A percentile compares a stretch with the other conserved stretches of the same genome.
phyloP scores from a whole-genome alignment of 2,329 filamentous ascomycete species.

The Trichoderma koningii region DNA sequence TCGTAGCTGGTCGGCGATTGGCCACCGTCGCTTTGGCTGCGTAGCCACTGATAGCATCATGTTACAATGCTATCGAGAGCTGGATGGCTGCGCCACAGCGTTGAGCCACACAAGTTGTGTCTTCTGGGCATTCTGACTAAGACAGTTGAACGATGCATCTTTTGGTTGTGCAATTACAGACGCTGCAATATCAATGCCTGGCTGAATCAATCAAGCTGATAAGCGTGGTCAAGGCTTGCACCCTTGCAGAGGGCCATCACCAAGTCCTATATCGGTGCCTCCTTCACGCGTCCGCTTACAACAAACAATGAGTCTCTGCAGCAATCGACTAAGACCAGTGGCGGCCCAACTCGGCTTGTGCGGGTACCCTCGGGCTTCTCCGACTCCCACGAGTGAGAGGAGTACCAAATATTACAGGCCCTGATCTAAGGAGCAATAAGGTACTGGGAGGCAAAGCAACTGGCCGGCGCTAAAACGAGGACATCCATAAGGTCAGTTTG shows the following conservation, averaged over 20 bases:
- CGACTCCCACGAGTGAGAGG: not conserved
- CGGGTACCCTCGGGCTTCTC: not conserved
- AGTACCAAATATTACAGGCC: not conserved
- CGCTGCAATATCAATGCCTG: not conserved
- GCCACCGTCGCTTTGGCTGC: not conserved
- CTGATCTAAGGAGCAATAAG: not conserved
- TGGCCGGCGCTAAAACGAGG: not conserved
- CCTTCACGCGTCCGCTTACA: not conserved
- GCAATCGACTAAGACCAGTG: not conserved
- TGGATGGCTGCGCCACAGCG: slow-evolving; percentile 9
- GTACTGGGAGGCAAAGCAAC: not conserved
- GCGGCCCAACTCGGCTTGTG: slow-evolving; percentile 12
- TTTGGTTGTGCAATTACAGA: not conserved
- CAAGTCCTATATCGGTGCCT: slow-evolving; percentile 13
- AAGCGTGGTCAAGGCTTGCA: not conserved
- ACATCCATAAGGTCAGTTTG: not conserved
- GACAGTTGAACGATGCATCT: not conserved
- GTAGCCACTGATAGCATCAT: slow-evolving; percentile 16
- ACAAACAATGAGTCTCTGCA: not conserved
- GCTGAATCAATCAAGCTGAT: not conserved
- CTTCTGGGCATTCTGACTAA: slow-evolving; percentile 8
- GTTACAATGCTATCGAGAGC: slow-evolving; percentile 8
- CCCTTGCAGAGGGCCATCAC: no score
- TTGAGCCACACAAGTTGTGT: not conserved
- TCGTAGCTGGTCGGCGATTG: slow-evolving; percentile 19